These are phyloP conservation scores for Zasmidium citrigriseum DNA, from an alignment of 2,329 filamentous ascomycete genomes.

Conservation along the genomic window DNA sequence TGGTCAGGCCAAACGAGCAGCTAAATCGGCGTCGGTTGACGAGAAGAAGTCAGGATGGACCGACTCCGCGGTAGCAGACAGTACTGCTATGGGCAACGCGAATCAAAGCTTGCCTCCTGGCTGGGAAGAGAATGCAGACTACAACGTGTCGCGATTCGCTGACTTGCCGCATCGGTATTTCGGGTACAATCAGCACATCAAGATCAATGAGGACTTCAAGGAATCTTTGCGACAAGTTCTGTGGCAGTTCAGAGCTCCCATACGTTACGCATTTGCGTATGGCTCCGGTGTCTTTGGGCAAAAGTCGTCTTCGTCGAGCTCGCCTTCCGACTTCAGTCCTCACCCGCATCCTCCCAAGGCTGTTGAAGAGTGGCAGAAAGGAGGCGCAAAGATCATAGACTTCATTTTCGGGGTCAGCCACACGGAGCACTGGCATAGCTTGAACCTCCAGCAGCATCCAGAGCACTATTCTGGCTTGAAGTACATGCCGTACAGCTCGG, in stretches of 20 bases:
- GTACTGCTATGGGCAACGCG: constrained; percentile 22
- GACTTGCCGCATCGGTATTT: constrained; percentile 79
- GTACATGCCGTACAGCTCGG: constrained; percentile 70
- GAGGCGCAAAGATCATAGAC: constrained; percentile 93
- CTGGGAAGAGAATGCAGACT: constrained; percentile 76
- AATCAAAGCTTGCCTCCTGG: constrained; percentile 50
- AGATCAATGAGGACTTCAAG: constrained; percentile 94
- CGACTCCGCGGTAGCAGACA: constrained; percentile 16
- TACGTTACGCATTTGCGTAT: constrained; percentile 95
- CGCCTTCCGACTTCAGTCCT: constrained; percentile 60
- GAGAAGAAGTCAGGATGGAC: constrained; percentile 14
- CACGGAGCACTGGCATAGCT: constrained; percentile 93
- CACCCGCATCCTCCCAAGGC: constrained; percentile 82
- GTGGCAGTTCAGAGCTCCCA: constrained; percentile 88
- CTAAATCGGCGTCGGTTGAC: constrained; percentile 9
- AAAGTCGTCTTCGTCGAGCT: constrained; percentile 44
- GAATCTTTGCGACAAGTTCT: constrained; percentile 83
- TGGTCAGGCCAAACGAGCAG: constrained; percentile 6
- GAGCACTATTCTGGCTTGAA: constrained; percentile 90
- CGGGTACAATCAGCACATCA: constrained; percentile 93
- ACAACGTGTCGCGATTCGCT: constrained; percentile 68
- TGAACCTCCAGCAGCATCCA: constrained; percentile 85
- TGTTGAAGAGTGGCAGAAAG: constrained; percentile 81
- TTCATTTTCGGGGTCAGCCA: constrained; percentile 96
- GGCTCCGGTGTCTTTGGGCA: constrained; percentile 96